Evolutionary conservation across 306 rosid species (phyloP).

Genomic region (Lablab purpureus): DNA sequence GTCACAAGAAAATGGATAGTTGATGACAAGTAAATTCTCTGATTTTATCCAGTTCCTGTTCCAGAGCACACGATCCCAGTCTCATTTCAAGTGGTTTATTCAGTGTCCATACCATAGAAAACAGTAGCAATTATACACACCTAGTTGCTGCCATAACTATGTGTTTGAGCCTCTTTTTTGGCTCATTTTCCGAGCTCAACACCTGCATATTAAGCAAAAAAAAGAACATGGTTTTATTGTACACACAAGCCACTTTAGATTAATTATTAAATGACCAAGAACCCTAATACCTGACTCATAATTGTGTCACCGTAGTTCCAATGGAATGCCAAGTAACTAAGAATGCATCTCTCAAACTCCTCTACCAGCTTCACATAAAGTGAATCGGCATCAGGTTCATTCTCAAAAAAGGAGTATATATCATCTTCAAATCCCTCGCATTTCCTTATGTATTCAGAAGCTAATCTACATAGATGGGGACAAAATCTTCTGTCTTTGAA

Average conservation of each 20-base stretch:
- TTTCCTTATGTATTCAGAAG: constrained; percentile 87
- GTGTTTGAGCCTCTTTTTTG: constrained; percentile 78
- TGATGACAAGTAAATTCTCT: not conserved
- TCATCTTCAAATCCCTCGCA: constrained; percentile 83
- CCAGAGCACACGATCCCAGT: not conserved
- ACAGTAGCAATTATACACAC: constrained; percentile 45
- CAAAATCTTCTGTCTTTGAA: constrained; percentile 78
- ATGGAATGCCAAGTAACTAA: constrained; percentile 93
- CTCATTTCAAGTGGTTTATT: not conserved
- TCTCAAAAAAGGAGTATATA: constrained; percentile 74
- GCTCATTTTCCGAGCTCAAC: constrained; percentile 80
- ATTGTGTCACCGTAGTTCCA: constrained; percentile 81
- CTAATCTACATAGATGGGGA: constrained; percentile 81
- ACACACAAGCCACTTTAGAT: not conserved
- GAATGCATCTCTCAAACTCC: constrained; percentile 98
- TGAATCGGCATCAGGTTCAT: constrained; percentile 84
- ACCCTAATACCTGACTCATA: constrained; percentile 79
- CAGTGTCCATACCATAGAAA: not conserved
- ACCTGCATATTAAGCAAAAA: constrained; percentile 58
- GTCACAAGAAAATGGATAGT: constrained; percentile 10
- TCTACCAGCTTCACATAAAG: constrained; percentile 93
- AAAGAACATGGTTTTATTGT: not conserved
- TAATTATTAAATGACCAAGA: constrained; percentile 8
- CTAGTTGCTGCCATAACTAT: constrained; percentile 95
- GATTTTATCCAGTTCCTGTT: not conserved